A percentile compares a stretch with the other conserved stretches of the same genome.
These are phyloP conservation scores for Globisporangium megalacanthum DNA, from an alignment of 352 stramenopile species.

Conservation along the genomic window DNA sequence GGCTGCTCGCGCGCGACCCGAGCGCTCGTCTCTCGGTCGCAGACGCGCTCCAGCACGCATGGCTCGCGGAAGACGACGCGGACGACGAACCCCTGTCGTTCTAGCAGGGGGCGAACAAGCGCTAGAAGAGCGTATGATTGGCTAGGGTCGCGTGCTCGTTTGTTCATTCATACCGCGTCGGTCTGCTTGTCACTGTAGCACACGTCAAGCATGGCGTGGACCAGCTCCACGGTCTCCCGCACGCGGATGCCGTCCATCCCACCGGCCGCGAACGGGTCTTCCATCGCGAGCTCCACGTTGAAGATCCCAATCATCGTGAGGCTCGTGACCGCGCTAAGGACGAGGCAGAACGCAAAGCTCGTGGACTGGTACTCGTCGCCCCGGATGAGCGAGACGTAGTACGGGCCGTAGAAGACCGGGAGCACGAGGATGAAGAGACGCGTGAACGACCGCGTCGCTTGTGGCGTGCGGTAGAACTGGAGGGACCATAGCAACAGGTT, in stretches of 20 bases:
- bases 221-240: constrained; percentile 43
- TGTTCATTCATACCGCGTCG: not conserved
- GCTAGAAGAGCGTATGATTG: not conserved
- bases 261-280: constrained; percentile 70
- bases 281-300: constrained; percentile 80
- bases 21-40: constrained; percentile 44
- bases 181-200: constrained; percentile 22
- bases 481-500: not conserved
- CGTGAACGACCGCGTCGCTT: constrained; percentile 82
- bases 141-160: not conserved
- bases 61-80: constrained; percentile 34
- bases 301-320: constrained; percentile 86
- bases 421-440: constrained; percentile 82
- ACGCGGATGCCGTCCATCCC: constrained; percentile 67
- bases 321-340: constrained; percentile 71
- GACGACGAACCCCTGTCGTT: constrained; percentile 69
- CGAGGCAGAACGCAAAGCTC: constrained; percentile 75
- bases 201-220: constrained; percentile 51
- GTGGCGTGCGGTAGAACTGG: constrained; percentile 80
- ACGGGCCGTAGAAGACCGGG: constrained; percentile 80
- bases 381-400: constrained; percentile 78
- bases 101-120: constrained; percentile 15
- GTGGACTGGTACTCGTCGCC: constrained; percentile 43
- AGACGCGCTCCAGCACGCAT: constrained; percentile 52
- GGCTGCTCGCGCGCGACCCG: constrained; percentile 47